Conservation (phyloP, 768 basidiomycete species). For the Hemileccinum impolitum region DNA sequence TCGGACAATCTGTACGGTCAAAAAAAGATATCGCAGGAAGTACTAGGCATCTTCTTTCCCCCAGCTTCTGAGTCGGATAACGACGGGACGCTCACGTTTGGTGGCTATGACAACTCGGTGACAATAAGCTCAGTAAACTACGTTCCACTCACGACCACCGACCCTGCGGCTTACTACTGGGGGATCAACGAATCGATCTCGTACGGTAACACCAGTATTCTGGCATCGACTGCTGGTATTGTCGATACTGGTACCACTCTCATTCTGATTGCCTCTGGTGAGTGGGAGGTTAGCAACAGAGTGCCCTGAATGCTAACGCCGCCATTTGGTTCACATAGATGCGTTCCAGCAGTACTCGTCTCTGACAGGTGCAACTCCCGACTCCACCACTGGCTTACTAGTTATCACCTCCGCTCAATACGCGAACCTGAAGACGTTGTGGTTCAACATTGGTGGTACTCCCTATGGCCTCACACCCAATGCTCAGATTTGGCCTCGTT, state of each 20-base stretch:
- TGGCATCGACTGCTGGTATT: constrained; percentile 29
- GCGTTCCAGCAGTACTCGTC: constrained; percentile 25
- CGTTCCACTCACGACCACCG: constrained; percentile 20
- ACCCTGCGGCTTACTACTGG: constrained; percentile 27
- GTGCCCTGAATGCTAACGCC: background rate
- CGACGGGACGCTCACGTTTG: constrained; percentile 28
- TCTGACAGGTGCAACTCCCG: constrained; percentile 27
- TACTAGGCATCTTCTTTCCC: constrained; percentile 34
- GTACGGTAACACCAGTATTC: constrained; percentile 23
- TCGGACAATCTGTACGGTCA: constrained; percentile 33
- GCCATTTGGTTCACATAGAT: constrained; percentile 9
- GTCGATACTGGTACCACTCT: constrained; percentile 33
- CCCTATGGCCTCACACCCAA: constrained; percentile 23
- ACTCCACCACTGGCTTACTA: constrained; percentile 30
- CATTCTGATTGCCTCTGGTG: constrained; percentile 21
- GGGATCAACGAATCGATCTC: constrained; percentile 31
- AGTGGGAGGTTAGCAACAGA: background rate
- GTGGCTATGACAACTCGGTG: constrained; percentile 18
- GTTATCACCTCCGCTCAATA: constrained; percentile 25
- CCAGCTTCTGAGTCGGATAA: constrained; percentile 21
- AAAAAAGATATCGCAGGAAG: constrained; percentile 24
- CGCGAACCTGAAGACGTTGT: constrained; percentile 20
- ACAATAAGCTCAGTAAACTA: constrained; percentile 17
- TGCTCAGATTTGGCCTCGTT: constrained; percentile 35
- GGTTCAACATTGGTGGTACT: constrained; percentile 24